A percentile compares a stretch with the other conserved stretches of the same genome.
phyloP scores from a whole-genome alignment of 164 flowering plant species.

The Kingdonia uniflora region DNA sequence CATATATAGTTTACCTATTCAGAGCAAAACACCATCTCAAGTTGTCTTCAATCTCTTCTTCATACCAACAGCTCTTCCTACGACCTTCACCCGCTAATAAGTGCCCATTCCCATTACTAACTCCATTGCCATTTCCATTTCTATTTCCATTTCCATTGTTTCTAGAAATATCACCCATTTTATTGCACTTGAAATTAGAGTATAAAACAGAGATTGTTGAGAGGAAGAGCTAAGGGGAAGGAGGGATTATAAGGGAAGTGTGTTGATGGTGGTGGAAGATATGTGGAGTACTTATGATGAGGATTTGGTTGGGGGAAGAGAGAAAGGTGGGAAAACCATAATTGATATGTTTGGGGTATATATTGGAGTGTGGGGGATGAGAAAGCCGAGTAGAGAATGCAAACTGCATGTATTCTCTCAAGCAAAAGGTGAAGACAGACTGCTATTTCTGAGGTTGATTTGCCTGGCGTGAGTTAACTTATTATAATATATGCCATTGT shows the following conservation, averaged over 20 bases:
- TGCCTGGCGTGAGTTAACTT: too few relatives aligned
- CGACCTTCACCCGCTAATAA: constrained; percentile 22
- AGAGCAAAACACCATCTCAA: constrained; percentile 85
- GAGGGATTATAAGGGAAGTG: neutral
- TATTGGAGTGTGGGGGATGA: too few relatives aligned
- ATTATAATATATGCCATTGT: too few relatives aligned
- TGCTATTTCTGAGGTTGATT: too few relatives aligned
- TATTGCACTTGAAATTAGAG: neutral
- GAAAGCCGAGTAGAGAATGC: too few relatives aligned
- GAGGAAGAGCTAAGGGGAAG: constrained; percentile 8
- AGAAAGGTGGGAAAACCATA: too few relatives aligned
- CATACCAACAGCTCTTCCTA: constrained; percentile 93
- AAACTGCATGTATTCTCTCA: too few relatives aligned
- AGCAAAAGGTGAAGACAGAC: too few relatives aligned
- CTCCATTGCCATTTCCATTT: constrained; percentile 22
- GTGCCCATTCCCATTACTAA: constrained; percentile 23
- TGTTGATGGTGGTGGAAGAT: too few relatives aligned
- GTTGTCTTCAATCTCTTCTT: constrained; percentile 83
- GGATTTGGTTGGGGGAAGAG: too few relatives aligned
- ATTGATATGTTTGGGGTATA: too few relatives aligned
- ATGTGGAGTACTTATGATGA: too few relatives aligned
- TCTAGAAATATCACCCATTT: constrained; percentile 54
- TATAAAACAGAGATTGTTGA: neutral
- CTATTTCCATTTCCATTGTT: constrained; percentile 32
- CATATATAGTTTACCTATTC: constrained; percentile 39